A percentile compares a stretch with the other conserved stretches of the same genome.
These are phyloP conservation scores for Acanthamoeba lugdunensis DNA, from an alignment of 208 protist species.

Conservation along the genomic window DNA sequence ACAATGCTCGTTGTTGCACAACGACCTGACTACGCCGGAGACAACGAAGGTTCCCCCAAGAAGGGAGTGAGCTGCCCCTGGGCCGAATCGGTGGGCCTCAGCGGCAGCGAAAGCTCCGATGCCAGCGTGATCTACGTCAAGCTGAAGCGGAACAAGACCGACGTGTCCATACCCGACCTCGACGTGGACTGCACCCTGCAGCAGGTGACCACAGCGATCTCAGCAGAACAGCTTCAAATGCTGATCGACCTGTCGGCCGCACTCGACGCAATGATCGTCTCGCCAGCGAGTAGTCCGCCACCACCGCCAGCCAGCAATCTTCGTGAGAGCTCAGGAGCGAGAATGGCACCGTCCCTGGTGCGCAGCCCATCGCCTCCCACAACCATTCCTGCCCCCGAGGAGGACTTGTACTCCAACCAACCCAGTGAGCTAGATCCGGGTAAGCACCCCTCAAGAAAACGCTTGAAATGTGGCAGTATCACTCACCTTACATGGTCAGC, in stretches of 20 bases:
- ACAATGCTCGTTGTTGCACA: conserved; percentile 33
- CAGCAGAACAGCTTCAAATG: conserved; percentile 58
- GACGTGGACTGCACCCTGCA: conserved; percentile 68
- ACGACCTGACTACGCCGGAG: background rate
- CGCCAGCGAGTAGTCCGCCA: background rate
- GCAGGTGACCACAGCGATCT: conserved; percentile 19
- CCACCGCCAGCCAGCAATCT: background rate
- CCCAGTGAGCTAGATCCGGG: background rate
- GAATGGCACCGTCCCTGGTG: background rate
- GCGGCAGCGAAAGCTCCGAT: background rate
- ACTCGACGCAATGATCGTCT: conserved; percentile 30
- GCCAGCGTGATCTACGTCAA: conserved; percentile 65
- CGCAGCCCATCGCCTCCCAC: background rate
- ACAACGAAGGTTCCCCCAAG: background rate
- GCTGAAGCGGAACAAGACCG: conserved; percentile 35
- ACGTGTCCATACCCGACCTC: conserved; percentile 68
- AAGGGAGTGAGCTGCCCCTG: background rate
- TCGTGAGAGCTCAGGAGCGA: conserved; percentile 26
- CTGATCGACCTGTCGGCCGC: conserved; percentile 49
- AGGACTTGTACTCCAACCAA: conserved; percentile 51
- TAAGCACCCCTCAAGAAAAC: background rate
- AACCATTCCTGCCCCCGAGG: background rate
- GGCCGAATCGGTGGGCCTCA: background rate
- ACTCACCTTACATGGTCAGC: background rate
- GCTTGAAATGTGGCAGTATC: background rate